phyloP scores from a whole-genome alignment of 371 early-diverging fungal species.

The Mucor irregularis region DNA sequence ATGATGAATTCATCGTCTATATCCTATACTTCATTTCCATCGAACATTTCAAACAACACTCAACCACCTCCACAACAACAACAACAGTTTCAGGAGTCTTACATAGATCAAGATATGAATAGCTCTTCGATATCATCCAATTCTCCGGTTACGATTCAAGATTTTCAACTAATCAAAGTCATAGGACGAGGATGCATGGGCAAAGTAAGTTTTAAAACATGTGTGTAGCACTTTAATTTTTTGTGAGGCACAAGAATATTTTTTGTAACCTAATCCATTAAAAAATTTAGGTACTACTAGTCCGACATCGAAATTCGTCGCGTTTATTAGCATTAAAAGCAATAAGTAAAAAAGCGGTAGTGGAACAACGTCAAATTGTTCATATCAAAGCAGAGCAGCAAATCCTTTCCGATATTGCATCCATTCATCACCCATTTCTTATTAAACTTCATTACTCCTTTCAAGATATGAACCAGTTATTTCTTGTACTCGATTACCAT shows the following conservation, averaged over 20 bases:
- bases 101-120: neutral
- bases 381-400: slow-evolving; percentile 54
- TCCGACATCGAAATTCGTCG: slow-evolving; percentile 55
- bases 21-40: slow-evolving; percentile 4
- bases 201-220: slow-evolving; percentile 26
- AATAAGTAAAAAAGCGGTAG: slow-evolving; percentile 90
- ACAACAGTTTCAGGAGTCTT: neutral
- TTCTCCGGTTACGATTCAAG: slow-evolving; percentile 30
- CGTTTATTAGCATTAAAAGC: slow-evolving; percentile 94
- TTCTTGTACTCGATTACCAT: slow-evolving; percentile 97
- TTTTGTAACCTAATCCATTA: too few species aligned
- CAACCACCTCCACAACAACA: neutral
- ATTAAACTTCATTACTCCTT: slow-evolving; percentile 93
- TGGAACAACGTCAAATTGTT: slow-evolving; percentile 86
- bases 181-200: slow-evolving; percentile 61
- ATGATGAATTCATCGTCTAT: neutral
- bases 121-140: slow-evolving; percentile 3
- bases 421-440: slow-evolving; percentile 87
- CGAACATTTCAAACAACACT: slow-evolving; percentile 1
- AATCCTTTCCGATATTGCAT: slow-evolving; percentile 53
- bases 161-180: slow-evolving; percentile 53
- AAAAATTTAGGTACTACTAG: slow-evolving; percentile 89
- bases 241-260: neutral
- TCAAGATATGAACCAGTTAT: slow-evolving; percentile 89
- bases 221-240: neutral